phyloP scores from a whole-genome alignment of 2,329 filamentous ascomycete genomes.

The Talaromyces sp. region DNA sequence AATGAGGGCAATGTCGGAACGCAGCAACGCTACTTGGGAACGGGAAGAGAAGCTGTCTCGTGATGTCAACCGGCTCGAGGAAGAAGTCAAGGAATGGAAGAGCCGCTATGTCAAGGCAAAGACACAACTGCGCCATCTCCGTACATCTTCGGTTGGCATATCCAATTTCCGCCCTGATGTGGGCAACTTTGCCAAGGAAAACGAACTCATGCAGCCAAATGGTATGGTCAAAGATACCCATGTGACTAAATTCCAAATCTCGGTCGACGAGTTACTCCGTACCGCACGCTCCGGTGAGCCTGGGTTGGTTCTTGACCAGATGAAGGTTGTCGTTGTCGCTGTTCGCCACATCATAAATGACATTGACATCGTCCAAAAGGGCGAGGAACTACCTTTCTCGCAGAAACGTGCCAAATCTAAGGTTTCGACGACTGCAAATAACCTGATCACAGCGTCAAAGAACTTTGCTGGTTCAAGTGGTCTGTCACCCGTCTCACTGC shows the following conservation, averaged over 20 bases:
- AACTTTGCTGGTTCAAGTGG: slow-evolving; percentile 80
- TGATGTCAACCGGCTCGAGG: slow-evolving; percentile 70
- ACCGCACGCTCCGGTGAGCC: slow-evolving; percentile 69
- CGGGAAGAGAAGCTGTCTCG: slow-evolving; percentile 73
- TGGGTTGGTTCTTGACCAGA: slow-evolving; percentile 70
- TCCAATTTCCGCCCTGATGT: slow-evolving; percentile 40
- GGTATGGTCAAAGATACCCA: slow-evolving; percentile 87
- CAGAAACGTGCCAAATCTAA: slow-evolving; percentile 69
- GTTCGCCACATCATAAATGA: slow-evolving; percentile 83
- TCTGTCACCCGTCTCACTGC: slow-evolving; percentile 82
- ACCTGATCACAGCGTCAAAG: slow-evolving; percentile 88
- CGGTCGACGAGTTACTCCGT: slow-evolving; percentile 84
- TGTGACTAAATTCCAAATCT: slow-evolving; percentile 90
- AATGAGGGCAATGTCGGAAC: slow-evolving; percentile 80
- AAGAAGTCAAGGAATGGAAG: slow-evolving; percentile 85
- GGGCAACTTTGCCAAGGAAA: slow-evolving; percentile 57
- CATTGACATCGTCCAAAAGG: slow-evolving; percentile 56
- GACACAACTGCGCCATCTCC: slow-evolving; percentile 76
- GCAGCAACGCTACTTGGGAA: slow-evolving; percentile 72
- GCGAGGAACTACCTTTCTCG: slow-evolving; percentile 53
- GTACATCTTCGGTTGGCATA: slow-evolving; percentile 73
- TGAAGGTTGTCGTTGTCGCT: slow-evolving; percentile 78
- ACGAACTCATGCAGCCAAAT: slow-evolving; percentile 63
- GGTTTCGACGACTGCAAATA: slow-evolving; percentile 91
- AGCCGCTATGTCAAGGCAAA: slow-evolving; percentile 82